Percentiles rank a stretch among this genome's conserved stretches.
Conservation (phyloP, 2,329 filamentous ascomycete genomes). For the Pestalotiopsis sp. region DNA sequence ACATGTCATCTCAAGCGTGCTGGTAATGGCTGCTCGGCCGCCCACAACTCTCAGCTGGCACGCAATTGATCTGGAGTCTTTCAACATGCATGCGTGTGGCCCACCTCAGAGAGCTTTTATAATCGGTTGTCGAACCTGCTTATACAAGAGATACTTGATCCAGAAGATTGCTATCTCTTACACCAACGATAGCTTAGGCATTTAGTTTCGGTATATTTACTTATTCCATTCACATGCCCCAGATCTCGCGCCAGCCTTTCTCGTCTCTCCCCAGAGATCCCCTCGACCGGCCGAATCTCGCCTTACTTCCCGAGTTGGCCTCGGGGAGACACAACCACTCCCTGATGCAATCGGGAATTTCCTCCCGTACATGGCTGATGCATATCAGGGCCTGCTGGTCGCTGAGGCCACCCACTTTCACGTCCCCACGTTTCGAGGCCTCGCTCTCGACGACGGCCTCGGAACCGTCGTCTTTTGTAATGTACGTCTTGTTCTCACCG, state of each 20-base stretch:
- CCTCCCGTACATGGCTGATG: conserved; percentile 87
- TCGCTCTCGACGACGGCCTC: conserved; percentile 46
- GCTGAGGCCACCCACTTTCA: conserved; percentile 62
- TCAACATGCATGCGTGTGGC: no score
- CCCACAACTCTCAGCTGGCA: no score
- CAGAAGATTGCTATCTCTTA: no score
- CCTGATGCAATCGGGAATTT: conserved; percentile 80
- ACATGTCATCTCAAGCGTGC: no score
- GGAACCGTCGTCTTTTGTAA: conserved; percentile 30
- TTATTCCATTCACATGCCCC: conserved; percentile 42
- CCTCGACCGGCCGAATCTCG: conserved; percentile 64
- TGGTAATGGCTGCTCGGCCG: no score
- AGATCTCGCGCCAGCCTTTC: conserved; percentile 65
- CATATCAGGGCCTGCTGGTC: conserved; percentile 81
- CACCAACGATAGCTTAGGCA: no score
- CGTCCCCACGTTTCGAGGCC: conserved; percentile 39
- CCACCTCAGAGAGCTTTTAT: background rate
- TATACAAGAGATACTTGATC: background rate
- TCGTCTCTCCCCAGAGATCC: conserved; percentile 60
- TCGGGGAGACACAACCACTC: conserved; percentile 88
- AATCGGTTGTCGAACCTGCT: background rate
- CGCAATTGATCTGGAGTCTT: no score
- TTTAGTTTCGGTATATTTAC: background rate
- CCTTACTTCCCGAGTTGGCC: conserved; percentile 59
- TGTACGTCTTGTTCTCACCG: conserved; percentile 54